Percentiles rank a stretch among this genome's conserved stretches.
These are phyloP conservation scores for Fusarium protoensiforme DNA, from an alignment of 2,329 filamentous ascomycete species.

Conservation along the genomic window DNA sequence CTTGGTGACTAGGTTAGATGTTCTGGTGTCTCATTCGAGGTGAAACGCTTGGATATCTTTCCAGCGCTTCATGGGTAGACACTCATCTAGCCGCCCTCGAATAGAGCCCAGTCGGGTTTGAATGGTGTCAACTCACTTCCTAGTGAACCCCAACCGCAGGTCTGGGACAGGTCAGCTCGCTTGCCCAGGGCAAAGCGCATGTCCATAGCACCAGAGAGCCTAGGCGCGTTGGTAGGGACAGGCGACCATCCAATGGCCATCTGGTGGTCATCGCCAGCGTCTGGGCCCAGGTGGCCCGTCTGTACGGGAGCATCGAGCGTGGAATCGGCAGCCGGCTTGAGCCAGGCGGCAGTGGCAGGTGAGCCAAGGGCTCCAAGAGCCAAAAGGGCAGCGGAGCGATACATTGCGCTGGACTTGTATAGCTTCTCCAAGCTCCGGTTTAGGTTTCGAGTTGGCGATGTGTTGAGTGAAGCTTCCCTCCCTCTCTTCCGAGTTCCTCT, in stretches of 20 bases:
- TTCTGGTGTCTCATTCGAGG: background rate
- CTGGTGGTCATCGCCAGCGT: slow-evolving; percentile 33
- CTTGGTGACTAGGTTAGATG: background rate
- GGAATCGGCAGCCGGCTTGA: slow-evolving; percentile 37
- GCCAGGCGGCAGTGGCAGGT: slow-evolving; percentile 35
- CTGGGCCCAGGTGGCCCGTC: slow-evolving; percentile 30
- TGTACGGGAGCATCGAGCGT: slow-evolving; percentile 46
- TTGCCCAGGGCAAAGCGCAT: slow-evolving; percentile 44
- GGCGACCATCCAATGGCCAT: slow-evolving; percentile 47
- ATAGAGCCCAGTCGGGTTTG: background rate
- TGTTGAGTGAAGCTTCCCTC: background rate
- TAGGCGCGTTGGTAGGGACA: slow-evolving; percentile 45
- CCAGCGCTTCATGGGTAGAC: background rate
- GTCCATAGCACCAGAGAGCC: slow-evolving; percentile 45
- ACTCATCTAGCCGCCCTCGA: background rate
- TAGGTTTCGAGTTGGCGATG: background rate
- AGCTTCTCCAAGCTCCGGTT: background rate
- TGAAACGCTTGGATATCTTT: background rate
- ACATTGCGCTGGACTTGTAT: slow-evolving; percentile 21
- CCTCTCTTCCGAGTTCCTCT: background rate
- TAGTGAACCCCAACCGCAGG: slow-evolving; percentile 46
- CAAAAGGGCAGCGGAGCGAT: slow-evolving; percentile 34
- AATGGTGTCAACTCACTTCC: slow-evolving; percentile 43
- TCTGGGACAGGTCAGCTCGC: slow-evolving; percentile 39
- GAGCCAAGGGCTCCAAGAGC: slow-evolving; percentile 40